Evolutionary conservation across 108 stramenopile genomes (phyloP), one percentile per base, ranked within the genome.

Genomic region (Seminavis robusta): DNA sequence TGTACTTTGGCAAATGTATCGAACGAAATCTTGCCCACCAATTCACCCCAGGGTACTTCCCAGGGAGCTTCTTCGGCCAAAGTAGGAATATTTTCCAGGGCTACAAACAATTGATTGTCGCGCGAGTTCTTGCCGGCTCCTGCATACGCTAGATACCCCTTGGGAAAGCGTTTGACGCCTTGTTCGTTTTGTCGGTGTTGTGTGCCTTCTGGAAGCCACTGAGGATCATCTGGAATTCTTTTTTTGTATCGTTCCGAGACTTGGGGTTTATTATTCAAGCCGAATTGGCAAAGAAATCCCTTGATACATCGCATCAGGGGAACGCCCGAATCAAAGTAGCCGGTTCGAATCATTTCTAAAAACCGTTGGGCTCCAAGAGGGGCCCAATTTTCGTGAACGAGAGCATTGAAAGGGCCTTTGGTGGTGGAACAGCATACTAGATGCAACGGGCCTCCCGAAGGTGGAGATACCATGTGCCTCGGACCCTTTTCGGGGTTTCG

Each of bases 221-320:
- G 74, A 8, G 77, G 79, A 71, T 92, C 90, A 52, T 92, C 90
- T 48, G 52, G 40, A 17, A 90, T 50, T 19, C 39, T 33, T 27
- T 64, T 44, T 19, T 52, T 36, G 23, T 69, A 88, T n/a, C n/a
- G n/a, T n/a, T n/a, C n/a, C n/a, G n/a, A n/a, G n/a, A n/a, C n/a
- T n/a, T n/a, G n/a, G 4, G 53, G 27, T 49, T 71, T 71, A 17
- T n/a, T n/a, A 29, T 80, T 61, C 21, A 95, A 67, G 20, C 94
- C 94, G 63, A 93, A 93, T 49, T 95, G 94, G 50, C 88, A 90
- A 3, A 94, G 33, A 48, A 94, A 94, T 23, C 69, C 63, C 5
- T 74, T 49, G 21, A 92, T 56, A 56, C 88, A 88, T 47, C 94
- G 77, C 81, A 93, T 90, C 26, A 95, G 32, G 1, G 91, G 83